Evolutionary conservation across 2,329 filamentous ascomycete genomes (phyloP).

Genomic region (Arthrobotrys megalospora): DNA sequence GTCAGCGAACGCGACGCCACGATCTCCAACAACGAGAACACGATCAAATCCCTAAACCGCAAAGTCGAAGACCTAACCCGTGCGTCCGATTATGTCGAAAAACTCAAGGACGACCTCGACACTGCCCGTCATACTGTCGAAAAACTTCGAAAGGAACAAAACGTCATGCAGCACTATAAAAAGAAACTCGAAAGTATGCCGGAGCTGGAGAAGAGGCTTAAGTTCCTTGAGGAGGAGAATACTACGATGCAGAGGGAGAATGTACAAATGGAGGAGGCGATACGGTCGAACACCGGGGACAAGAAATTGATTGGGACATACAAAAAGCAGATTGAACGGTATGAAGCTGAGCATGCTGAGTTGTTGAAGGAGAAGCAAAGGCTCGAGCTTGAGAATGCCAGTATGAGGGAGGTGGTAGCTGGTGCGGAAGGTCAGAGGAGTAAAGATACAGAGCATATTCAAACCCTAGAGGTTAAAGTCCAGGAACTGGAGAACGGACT

Average conservation of each 20-base stretch:
- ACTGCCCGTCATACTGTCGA: conserved; percentile 64
- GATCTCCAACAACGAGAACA: conserved; percentile 62
- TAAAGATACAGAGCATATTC: conserved; percentile 65
- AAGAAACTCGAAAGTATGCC: conserved; percentile 65
- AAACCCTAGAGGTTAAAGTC: conserved; percentile 64
- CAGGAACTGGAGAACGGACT: conserved; percentile 65
- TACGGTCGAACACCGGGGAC: conserved; percentile 63
- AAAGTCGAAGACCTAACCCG: conserved; percentile 63
- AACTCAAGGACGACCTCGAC: conserved; percentile 65
- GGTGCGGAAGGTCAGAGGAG: conserved; percentile 64
- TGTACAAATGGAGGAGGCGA: conserved; percentile 63
- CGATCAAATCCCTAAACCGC: conserved; percentile 63
- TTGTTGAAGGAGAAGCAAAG: conserved; percentile 62
- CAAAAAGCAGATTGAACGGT: conserved; percentile 64
- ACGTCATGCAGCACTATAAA: conserved; percentile 65
- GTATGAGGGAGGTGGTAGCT: conserved; percentile 62
- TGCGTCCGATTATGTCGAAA: conserved; percentile 63
- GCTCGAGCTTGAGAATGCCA: conserved; percentile 63
- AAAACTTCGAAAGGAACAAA: conserved; percentile 64
- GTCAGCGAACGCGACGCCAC: conserved; percentile 64
- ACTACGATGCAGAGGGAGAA: conserved; percentile 50
- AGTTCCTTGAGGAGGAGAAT: conserved; percentile 64
- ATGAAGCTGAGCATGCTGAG: conserved; percentile 63
- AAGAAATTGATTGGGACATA: conserved; percentile 64
- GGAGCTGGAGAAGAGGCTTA: conserved; percentile 64